A percentile compares a stretch with the other conserved stretches of the same genome.
These are phyloP conservation scores for Leishmania gerbilli DNA, from an alignment of 208 protist genomes.

Conservation along the genomic window DNA sequence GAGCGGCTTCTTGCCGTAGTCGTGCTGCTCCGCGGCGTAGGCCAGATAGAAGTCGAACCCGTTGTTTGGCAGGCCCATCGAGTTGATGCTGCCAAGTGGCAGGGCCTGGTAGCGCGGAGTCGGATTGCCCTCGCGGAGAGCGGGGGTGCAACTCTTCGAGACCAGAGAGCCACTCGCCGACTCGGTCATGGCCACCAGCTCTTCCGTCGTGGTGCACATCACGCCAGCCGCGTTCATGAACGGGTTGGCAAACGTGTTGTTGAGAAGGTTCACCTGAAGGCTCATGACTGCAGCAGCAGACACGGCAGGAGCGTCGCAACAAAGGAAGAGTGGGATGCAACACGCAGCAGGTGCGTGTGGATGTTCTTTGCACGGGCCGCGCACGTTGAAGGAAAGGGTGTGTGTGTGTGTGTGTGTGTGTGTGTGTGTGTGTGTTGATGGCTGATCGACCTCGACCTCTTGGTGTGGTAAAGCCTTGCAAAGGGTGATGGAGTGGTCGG, in stretches of 20 bases:
- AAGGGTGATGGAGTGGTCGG: background rate
- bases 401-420: background rate
- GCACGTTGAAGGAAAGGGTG: background rate
- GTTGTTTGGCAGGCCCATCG: slow-evolving; percentile 87
- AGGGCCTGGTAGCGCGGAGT: slow-evolving; percentile 72
- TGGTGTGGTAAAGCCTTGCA: background rate
- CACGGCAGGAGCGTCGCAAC: background rate
- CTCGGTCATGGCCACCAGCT: slow-evolving; percentile 61
- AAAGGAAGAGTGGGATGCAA: background rate
- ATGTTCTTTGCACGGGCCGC: background rate
- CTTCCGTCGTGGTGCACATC: slow-evolving; percentile 68
- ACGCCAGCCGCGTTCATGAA: slow-evolving; percentile 92
- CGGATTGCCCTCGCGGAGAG: slow-evolving; percentile 77
- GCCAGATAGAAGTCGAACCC: slow-evolving; percentile 84
- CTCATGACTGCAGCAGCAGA: slow-evolving; percentile 41
- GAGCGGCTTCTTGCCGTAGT: slow-evolving; percentile 75
- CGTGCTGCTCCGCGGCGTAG: slow-evolving; percentile 55
- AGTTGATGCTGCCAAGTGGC: slow-evolving; percentile 88
- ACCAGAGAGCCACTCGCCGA: slow-evolving; percentile 71
- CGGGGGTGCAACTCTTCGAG: slow-evolving; percentile 84
- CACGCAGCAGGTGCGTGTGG: background rate
- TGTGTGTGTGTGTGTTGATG: background rate
- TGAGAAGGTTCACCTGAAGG: slow-evolving; percentile 65
- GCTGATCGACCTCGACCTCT: background rate
- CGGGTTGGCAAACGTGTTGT: slow-evolving; percentile 70